Base-by-base conservation (phyloP, 352 stramenopile species). In the Phytophthora rubi region DNA sequence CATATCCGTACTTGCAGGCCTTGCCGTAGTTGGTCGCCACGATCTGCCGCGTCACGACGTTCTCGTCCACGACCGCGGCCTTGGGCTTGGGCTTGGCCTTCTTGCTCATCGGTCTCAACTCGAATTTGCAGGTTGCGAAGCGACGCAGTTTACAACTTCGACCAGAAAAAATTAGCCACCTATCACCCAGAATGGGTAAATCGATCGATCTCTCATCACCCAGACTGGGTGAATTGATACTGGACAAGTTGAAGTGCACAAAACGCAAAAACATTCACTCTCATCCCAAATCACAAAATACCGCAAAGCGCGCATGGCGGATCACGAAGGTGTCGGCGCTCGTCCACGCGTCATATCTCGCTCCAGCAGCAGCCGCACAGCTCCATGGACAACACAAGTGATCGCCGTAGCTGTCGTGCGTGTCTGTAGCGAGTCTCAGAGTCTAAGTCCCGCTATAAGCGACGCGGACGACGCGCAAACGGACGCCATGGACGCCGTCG, bases 1-100 rank as follows among this genome's bases (percentile, higher is more conserved):
- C 44, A 7, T 15, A 12, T 28, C 6, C 45, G 45, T 52, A 94
- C 82, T 90, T 91, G 81, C 87, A 94, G 13, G 90, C 76, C 69
- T 94, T 94, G 71, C 74, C 71, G 58, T 93, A 94, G 70, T 92
- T 93, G 28, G 67, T 51, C 6, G 85, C 54, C 23, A 91, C 72
- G 59, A 89, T 92, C 52, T 81, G 69, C 10, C 85, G 69, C 44
- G 85, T 91, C 30, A 94, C 85, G 28, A 65, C 70, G 57, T 88
- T 91, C 75, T 93, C 87, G 18, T 91, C 83, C 35, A 79, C 82
- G 16, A 81, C 80, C 0, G 71, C 75, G 3, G 82, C 71, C 70
- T 90, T 91, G 21, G 70, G 73, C 59, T 86, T 88, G 45, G 73
- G 53, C n/a, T 63, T 63, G 28, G 57, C 57, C 18, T 63, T 63